Percentiles rank a stretch among this genome's conserved stretches.
Evolutionary conservation across 2,329 filamentous ascomycete species (phyloP).

Genomic region (Sporothrix brunneoviolacea): DNA sequence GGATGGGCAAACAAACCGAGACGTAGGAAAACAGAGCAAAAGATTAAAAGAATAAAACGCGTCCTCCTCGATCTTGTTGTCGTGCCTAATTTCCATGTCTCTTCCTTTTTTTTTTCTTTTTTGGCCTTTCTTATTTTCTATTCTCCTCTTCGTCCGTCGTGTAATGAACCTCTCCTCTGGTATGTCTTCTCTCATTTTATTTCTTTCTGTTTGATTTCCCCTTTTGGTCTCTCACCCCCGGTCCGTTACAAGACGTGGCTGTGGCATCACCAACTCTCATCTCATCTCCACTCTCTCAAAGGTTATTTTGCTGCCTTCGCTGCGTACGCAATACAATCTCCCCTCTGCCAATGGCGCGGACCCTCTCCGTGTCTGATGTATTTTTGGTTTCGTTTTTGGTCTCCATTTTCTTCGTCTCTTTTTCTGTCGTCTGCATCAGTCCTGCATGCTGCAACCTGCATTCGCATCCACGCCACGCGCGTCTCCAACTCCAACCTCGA

Average conservation of each 20-base stretch:
- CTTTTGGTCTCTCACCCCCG: too few species aligned
- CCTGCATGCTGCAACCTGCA: neutral
- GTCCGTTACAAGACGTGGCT: too few species aligned
- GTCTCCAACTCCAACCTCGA: constrained; percentile 4
- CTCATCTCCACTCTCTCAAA: too few species aligned
- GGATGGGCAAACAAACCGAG: too few species aligned
- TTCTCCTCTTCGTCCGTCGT: neutral
- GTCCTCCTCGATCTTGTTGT: too few species aligned
- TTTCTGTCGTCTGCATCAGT: neutral
- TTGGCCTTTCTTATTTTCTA: neutral
- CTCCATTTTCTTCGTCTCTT: neutral
- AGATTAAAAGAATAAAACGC: too few species aligned
- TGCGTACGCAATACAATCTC: constrained; percentile 10
- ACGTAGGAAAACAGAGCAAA: too few species aligned
- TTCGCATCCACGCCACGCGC: too few species aligned
- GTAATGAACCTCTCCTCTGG: too few species aligned
- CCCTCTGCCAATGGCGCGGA: neutral
- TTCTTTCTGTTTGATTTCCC: too few species aligned
- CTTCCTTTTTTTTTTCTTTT: neutral
- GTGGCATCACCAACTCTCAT: too few species aligned
- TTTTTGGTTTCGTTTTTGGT: neutral
- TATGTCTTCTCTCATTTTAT: too few species aligned
- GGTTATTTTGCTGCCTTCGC: constrained; percentile 10
- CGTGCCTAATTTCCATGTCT: neutral
- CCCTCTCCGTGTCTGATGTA: neutral